Conservation (phyloP, 768 basidiomycete genomes). For the Suillus plorans region DNA sequence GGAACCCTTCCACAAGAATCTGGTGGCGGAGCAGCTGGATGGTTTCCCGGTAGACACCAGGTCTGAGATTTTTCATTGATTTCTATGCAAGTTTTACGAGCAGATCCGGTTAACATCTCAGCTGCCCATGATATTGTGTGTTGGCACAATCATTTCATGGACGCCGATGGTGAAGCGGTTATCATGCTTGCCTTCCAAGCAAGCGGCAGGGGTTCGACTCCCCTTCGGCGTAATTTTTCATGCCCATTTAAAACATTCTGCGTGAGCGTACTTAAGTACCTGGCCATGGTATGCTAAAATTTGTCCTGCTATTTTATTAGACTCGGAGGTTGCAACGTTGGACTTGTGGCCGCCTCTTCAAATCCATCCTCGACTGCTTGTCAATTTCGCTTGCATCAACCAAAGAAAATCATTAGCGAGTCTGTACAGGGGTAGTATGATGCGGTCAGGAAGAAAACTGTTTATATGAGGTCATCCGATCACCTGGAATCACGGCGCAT, state of each 20-base stretch:
- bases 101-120: background rate
- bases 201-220: constrained; percentile 79
- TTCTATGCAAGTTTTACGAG: constrained; percentile 39
- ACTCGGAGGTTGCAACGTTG: too few species aligned
- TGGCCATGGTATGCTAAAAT: too few species aligned
- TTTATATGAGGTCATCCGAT: too few species aligned
- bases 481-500: too few species aligned
- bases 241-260: background rate
- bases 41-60: constrained; percentile 88
- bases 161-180: constrained; percentile 85
- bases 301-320: too few species aligned
- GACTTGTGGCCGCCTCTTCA: too few species aligned
- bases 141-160: background rate
- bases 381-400: too few species aligned
- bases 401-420: too few species aligned
- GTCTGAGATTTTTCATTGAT: constrained; percentile 66
- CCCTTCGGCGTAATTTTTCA: constrained; percentile 46
- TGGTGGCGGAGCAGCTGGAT: constrained; percentile 84
- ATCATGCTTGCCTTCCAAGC: constrained; percentile 91
- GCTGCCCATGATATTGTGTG: background rate
- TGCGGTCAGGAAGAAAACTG: too few species aligned
- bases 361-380: too few species aligned
- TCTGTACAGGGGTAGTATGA: too few species aligned
- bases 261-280: too few species aligned
- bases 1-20: constrained; percentile 78